These are phyloP conservation scores for Myxozyma vanderwaltii DNA, from an alignment of 805 yeast species.

Conservation along the genomic window DNA sequence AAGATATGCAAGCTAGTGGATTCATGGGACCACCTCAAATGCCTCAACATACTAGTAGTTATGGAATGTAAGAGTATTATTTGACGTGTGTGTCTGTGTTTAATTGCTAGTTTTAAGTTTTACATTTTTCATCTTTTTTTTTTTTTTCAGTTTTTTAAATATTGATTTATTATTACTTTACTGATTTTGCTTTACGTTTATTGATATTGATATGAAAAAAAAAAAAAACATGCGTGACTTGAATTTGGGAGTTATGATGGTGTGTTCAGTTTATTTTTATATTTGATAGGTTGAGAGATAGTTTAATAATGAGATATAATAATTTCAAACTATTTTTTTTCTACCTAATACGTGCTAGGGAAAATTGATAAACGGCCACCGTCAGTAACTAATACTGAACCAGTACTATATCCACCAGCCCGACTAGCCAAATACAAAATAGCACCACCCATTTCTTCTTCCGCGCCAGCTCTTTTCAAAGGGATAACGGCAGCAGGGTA, in stretches of 20 bases:
- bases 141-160: background rate
- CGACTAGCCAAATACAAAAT: conserved; percentile 67
- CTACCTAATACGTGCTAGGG: conserved; percentile 25
- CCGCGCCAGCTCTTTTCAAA: conserved; percentile 63
- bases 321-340: too few species aligned
- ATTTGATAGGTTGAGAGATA: too few species aligned
- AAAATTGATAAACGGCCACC: conserved; percentile 56
- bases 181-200: too few species aligned
- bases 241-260: too few species aligned
- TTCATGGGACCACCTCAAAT: conserved; percentile 31
- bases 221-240: background rate
- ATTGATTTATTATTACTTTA: too few species aligned
- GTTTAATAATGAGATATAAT: too few species aligned
- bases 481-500: conserved; percentile 53
- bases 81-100: background rate
- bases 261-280: too few species aligned
- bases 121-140: background rate
- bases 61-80: conserved; percentile 16
- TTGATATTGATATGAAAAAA: too few species aligned
- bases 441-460: conserved; percentile 69
- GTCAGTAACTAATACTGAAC: conserved; percentile 66
- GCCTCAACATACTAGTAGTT: conserved; percentile 15
- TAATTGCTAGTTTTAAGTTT: background rate
- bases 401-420: conserved; percentile 67
- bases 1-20: conserved; percentile 2